Evolutionary conservation across 1,284 basidiomycete genomes (phyloP).

Genomic region (Tremellales sp.): DNA sequence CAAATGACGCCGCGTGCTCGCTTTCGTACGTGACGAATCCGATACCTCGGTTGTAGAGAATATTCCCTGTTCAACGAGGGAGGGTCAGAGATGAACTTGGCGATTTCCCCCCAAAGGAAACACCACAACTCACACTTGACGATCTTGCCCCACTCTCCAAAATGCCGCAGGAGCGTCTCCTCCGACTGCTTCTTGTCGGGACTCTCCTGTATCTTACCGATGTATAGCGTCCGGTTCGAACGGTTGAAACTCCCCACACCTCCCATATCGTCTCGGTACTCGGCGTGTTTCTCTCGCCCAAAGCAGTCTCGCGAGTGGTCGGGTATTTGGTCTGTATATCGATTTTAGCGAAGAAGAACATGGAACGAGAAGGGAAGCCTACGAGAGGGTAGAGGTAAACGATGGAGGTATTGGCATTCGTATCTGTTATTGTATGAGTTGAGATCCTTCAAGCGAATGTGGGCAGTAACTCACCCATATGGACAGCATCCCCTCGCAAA

Average conservation of each 20-base stretch:
- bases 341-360: not conserved
- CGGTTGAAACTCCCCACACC: conserved; percentile 94
- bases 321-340: conserved; percentile 56
- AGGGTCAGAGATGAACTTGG: not conserved
- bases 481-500: conserved; percentile 96
- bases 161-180: conserved; percentile 83
- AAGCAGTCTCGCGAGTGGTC: conserved; percentile 96
- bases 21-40: conserved; percentile 94
- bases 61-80: conserved; percentile 61
- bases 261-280: conserved; percentile 99
- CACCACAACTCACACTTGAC: conserved; percentile 67
- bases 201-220: conserved; percentile 89
- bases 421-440: conserved; percentile 50
- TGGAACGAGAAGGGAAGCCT: conserved; percentile 17
- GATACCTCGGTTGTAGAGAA: conserved; percentile 89
- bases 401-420: conserved; percentile 94
- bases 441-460: not conserved
- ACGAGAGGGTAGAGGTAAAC: conserved; percentile 66
- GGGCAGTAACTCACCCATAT: conserved; percentile 59
- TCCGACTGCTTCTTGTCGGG: conserved; percentile 83
- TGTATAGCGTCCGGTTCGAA: conserved; percentile 90
- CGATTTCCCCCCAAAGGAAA: not conserved
- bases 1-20: conserved; percentile 88
- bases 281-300: conserved; percentile 92
- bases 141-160: conserved; percentile 96